A percentile compares a stretch with the other conserved stretches of the same genome.
Evolutionary conservation across 208 protist species (phyloP).

Genomic region (Endotrypanum monterogeii): DNA sequence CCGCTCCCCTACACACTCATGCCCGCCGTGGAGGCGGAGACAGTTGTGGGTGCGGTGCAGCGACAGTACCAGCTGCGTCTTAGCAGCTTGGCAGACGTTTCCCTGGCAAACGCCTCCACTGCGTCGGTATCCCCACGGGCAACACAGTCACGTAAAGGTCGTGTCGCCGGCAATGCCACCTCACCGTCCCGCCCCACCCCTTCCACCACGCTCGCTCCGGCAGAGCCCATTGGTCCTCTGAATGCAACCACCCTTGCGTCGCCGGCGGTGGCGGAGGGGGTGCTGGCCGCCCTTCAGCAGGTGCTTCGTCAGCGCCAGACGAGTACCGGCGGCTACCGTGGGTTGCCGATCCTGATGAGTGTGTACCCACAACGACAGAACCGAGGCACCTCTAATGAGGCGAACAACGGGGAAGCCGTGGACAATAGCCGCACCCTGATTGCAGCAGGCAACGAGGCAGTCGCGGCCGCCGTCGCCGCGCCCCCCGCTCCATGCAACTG

Average conservation of each 20-base stretch:
- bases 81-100: background rate
- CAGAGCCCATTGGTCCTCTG: background rate
- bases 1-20: conserved; percentile 32
- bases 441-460: background rate
- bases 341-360: conserved; percentile 21
- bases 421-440: background rate
- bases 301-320: conserved; percentile 16
- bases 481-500: background rate
- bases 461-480: background rate
- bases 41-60: conserved; percentile 15
- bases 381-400: background rate
- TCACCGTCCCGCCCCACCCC: background rate
- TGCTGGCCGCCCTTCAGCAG: conserved; percentile 19
- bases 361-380: conserved; percentile 20
- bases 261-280: conserved; percentile 8
- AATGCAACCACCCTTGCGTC: background rate
- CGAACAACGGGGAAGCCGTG: background rate
- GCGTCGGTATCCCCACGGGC: background rate
- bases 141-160: conserved; percentile 3
- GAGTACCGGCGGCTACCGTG: conserved; percentile 5
- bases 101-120: no score
- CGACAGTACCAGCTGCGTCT: conserved; percentile 1
- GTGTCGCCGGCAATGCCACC: background rate
- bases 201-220: background rate
- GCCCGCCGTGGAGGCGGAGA: conserved; percentile 39